These are phyloP conservation scores for Cytospora chrysosperma DNA, from an alignment of 2,329 filamentous ascomycete genomes.

Conservation along the genomic window DNA sequence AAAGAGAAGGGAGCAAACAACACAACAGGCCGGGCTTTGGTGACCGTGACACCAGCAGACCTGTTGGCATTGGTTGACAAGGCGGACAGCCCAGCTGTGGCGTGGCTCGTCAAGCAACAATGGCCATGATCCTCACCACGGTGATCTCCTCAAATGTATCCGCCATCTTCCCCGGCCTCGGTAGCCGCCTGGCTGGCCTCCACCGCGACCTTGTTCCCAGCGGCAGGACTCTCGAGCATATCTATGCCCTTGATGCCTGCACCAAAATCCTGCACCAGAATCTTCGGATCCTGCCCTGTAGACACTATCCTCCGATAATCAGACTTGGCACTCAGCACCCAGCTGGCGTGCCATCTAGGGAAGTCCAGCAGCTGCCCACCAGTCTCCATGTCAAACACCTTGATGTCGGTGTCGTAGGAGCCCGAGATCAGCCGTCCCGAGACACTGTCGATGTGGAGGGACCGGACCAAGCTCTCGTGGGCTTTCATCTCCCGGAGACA, in stretches of 20 bases:
- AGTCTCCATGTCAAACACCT: slow-evolving; percentile 84
- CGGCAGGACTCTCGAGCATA: slow-evolving; percentile 49
- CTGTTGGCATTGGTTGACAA: not conserved
- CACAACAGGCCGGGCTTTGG: not conserved
- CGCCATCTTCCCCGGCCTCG: slow-evolving; percentile 8
- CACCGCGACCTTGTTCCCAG: slow-evolving; percentile 13
- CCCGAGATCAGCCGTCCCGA: slow-evolving; percentile 86
- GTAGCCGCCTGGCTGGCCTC: not conserved
- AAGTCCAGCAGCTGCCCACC: slow-evolving; percentile 79
- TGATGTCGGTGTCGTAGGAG: slow-evolving; percentile 93
- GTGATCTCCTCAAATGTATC: slow-evolving; percentile 9
- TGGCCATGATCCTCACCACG: not conserved
- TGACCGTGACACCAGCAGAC: not conserved
- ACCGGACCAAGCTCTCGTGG: slow-evolving; percentile 83
- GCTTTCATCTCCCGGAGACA: slow-evolving; percentile 78
- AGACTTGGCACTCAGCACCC: slow-evolving; percentile 94
- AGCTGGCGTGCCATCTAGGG: slow-evolving; percentile 92
- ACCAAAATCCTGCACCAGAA: slow-evolving; percentile 91
- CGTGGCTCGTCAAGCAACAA: not conserved
- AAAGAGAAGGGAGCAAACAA: not conserved
- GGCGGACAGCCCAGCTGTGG: not conserved
- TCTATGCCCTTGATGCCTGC: slow-evolving; percentile 57
- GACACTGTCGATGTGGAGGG: slow-evolving; percentile 83
- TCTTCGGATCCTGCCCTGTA: slow-evolving; percentile 90
- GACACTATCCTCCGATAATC: slow-evolving; percentile 94